phyloP scores from a whole-genome alignment of 768 basidiomycete species.

The Porpolomopsis calyptriformis region DNA sequence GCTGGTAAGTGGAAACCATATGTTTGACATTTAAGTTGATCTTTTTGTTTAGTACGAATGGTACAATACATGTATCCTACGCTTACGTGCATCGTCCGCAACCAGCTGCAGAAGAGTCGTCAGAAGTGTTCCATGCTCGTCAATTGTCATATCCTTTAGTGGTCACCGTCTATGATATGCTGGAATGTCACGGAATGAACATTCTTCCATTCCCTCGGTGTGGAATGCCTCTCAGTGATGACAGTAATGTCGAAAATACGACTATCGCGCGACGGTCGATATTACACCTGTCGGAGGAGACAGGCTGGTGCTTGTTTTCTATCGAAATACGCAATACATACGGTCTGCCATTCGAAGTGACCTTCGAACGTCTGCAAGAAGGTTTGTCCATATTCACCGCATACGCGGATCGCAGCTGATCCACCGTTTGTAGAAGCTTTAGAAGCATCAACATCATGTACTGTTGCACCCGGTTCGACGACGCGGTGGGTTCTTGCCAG shows the following conservation, averaged over 20 bases:
- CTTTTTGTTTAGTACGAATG: constrained; percentile 51
- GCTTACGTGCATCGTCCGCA: constrained; percentile 47
- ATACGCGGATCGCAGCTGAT: constrained; percentile 6
- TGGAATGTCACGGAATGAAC: constrained; percentile 80
- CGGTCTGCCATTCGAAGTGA: constrained; percentile 83
- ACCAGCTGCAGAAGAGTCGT: constrained; percentile 19
- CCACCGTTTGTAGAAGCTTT: constrained; percentile 27
- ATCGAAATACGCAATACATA: constrained; percentile 90
- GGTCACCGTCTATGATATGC: constrained; percentile 92
- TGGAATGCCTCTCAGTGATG: constrained; percentile 16
- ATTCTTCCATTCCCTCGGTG: constrained; percentile 52
- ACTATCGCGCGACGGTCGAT: constrained; percentile 18
- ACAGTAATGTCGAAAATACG: constrained; percentile 15
- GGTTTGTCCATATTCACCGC: constrained; percentile 29
- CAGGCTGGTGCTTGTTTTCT: constrained; percentile 77
- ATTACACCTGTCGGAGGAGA: constrained; percentile 36
- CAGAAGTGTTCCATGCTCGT: constrained; percentile 69
- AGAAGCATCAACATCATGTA: constrained; percentile 34
- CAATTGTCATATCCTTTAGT: constrained; percentile 81
- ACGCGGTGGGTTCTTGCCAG: constrained; percentile 44
- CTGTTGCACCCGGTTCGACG: constrained; percentile 83
- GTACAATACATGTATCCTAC: constrained; percentile 77
- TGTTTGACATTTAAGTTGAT: constrained; percentile 1
- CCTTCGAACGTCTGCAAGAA: constrained; percentile 55
- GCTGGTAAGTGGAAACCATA: constrained; percentile 55